Conservation (phyloP, 2,329 filamentous ascomycete species). For the Lecanosticta acicola region DNA sequence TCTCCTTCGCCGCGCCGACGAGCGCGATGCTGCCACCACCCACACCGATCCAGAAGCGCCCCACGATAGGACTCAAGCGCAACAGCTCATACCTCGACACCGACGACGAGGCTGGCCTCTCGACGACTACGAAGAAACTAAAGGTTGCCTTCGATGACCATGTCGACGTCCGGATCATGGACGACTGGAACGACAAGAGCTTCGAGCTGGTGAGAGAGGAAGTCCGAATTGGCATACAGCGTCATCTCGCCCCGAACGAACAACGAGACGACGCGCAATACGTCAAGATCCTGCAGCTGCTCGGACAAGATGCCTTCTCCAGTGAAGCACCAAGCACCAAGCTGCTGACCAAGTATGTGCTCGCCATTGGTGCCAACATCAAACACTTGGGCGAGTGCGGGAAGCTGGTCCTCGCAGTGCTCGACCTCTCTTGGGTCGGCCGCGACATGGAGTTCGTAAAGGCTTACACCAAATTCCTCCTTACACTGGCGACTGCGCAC, state of each 20-base stretch:
- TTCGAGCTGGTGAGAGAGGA: slow-evolving; percentile 56
- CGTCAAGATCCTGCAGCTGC: slow-evolving; percentile 42
- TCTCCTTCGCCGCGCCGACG: slow-evolving; percentile 28
- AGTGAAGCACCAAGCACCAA: slow-evolving; percentile 47
- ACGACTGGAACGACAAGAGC: slow-evolving; percentile 48
- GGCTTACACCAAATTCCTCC: slow-evolving; percentile 52
- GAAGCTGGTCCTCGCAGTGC: slow-evolving; percentile 52
- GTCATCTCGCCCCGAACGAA: slow-evolving; percentile 34
- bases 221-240: slow-evolving; percentile 48
- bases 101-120: slow-evolving; percentile 32
- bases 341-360: slow-evolving; percentile 53
- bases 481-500: slow-evolving; percentile 71
- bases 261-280: slow-evolving; percentile 52
- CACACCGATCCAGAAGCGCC: slow-evolving; percentile 27
- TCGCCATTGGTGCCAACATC: slow-evolving; percentile 54
- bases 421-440: slow-evolving; percentile 57
- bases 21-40: slow-evolving; percentile 32
- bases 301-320: slow-evolving; percentile 25
- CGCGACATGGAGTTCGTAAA: slow-evolving; percentile 55
- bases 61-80: slow-evolving; percentile 33
- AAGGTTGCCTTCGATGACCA: slow-evolving; percentile 47
- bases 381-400: slow-evolving; percentile 52
- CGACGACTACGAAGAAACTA: slow-evolving; percentile 39
- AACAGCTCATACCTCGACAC: slow-evolving; percentile 34
- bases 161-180: slow-evolving; percentile 42